A percentile compares a stretch with the other conserved stretches of the same genome.
Evolutionary conservation across 441 rosid genomes (phyloP).

Genomic region (Melianthus villosus): DNA sequence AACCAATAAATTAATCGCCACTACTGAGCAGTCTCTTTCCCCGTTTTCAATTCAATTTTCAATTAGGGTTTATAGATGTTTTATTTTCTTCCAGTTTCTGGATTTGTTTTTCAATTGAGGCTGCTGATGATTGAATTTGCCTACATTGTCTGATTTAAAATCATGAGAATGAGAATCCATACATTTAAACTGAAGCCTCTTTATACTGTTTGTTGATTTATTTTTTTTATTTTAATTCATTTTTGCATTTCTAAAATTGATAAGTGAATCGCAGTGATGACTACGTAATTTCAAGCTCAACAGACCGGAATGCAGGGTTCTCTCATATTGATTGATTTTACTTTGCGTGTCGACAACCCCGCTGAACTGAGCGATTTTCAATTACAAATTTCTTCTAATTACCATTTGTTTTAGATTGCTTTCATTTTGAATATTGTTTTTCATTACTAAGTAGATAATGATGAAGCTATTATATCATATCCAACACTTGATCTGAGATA

Average conservation of each 20-base stretch:
- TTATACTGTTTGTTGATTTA: no score
- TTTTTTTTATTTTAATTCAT: no score
- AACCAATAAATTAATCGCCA: conserved; percentile 45
- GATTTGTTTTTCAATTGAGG: no score
- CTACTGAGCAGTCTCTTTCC: conserved; percentile 38
- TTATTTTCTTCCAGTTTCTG: not conserved
- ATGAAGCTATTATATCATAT: conserved; percentile 37
- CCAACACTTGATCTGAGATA: conserved; percentile 83
- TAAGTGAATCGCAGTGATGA: conserved; percentile 4
- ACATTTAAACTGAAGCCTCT: no score
- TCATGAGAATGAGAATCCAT: no score
- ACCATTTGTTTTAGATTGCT: not conserved
- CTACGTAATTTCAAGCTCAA: conserved; percentile 5
- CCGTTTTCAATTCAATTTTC: not conserved
- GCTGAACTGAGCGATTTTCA: conserved; percentile 7
- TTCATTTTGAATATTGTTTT: not conserved
- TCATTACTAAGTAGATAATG: conserved; percentile 17
- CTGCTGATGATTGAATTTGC: not conserved
- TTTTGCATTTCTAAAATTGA: no score
- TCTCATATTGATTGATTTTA: not conserved
- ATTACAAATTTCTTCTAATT: no score
- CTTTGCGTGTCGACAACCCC: conserved; percentile 9
- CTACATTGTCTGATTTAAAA: not conserved
- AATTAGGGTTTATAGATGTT: no score
- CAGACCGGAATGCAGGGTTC: conserved; percentile 8